Evolutionary conservation across 129 eudicot genomes (phyloP).

Genomic region (Erigeron canadensis): DNA sequence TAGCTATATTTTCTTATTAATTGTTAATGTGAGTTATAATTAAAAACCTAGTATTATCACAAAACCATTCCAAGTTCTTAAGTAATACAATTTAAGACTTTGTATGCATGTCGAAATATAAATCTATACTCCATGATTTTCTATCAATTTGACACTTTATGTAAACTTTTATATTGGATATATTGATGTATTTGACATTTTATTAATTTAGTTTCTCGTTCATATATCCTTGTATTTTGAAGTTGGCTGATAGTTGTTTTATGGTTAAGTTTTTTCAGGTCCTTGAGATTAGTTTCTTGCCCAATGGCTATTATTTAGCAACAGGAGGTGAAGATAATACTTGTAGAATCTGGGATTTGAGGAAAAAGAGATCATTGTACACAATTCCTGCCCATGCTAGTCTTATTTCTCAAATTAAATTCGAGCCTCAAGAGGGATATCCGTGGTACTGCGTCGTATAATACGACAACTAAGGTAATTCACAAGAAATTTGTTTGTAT

Average conservation of each 20-base stretch:
- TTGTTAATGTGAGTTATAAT: background rate
- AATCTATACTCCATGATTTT: background rate
- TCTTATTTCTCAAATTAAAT: slow-evolving; percentile 89
- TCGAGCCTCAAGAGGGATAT: slow-evolving; percentile 99
- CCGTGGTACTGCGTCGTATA: slow-evolving; percentile 91
- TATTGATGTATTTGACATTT: background rate
- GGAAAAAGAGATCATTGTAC: slow-evolving; percentile 84
- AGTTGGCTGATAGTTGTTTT: slow-evolving; percentile 4
- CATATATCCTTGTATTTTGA: background rate
- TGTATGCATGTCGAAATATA: background rate
- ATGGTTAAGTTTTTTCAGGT: slow-evolving; percentile 47
- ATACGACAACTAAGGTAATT: slow-evolving; percentile 89
- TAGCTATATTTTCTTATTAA: too few species aligned
- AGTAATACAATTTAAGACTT: background rate
- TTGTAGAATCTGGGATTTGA: slow-evolving; percentile 94
- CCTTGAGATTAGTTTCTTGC: slow-evolving; percentile 75
- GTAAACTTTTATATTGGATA: too few species aligned
- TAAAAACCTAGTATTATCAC: background rate
- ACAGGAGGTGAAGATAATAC: slow-evolving; percentile 97
- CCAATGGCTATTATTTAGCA: slow-evolving; percentile 94
- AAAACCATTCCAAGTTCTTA: background rate
- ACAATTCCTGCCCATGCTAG: slow-evolving; percentile 91
- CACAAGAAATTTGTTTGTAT: background rate
- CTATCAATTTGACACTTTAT: background rate
- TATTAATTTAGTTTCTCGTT: background rate